phyloP scores from a whole-genome alignment of 1,284 basidiomycete species.

The Singerocomus rubriflavus region DNA sequence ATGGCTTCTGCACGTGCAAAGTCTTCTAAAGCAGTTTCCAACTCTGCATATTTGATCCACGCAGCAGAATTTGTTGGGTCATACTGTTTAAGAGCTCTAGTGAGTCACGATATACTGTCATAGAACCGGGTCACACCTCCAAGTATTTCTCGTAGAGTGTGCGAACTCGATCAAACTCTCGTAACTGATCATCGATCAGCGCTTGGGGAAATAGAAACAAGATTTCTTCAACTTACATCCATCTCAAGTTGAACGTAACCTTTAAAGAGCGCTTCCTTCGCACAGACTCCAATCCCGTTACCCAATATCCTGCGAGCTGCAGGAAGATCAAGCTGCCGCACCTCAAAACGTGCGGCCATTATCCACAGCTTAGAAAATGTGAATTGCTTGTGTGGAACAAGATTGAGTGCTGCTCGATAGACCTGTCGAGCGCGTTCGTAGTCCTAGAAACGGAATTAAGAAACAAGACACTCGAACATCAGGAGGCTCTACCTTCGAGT shows the following conservation, averaged over 20 bases:
- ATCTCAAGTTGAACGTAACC: conserved; percentile 93
- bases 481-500: conserved; percentile 65
- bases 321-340: conserved; percentile 78
- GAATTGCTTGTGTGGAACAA: conserved; percentile 94
- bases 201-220: not conserved
- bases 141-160: conserved; percentile 94
- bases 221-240: conserved; percentile 49
- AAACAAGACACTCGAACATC: conserved; percentile 1
- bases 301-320: conserved; percentile 91
- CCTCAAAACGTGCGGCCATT: conserved; percentile 89
- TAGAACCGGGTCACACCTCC: conserved; percentile 51
- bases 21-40: conserved; percentile 92
- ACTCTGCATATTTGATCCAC: conserved; percentile 97
- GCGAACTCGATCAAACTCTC: conserved; percentile 94
- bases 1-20: conserved; percentile 90
- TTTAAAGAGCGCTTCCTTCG: conserved; percentile 92
- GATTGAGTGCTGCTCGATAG: conserved; percentile 85
- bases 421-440: conserved; percentile 84
- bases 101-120: conserved; percentile 4
- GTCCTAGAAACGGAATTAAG: conserved; percentile 50
- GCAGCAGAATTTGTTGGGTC: conserved; percentile 88
- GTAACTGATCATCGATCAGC: conserved; percentile 47
- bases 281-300: conserved; percentile 90
- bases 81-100: conserved; percentile 45
- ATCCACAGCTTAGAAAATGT: conserved; percentile 97